Conservation (phyloP, 495 filamentous ascomycete species). For the Penicillium samsonianum region DNA sequence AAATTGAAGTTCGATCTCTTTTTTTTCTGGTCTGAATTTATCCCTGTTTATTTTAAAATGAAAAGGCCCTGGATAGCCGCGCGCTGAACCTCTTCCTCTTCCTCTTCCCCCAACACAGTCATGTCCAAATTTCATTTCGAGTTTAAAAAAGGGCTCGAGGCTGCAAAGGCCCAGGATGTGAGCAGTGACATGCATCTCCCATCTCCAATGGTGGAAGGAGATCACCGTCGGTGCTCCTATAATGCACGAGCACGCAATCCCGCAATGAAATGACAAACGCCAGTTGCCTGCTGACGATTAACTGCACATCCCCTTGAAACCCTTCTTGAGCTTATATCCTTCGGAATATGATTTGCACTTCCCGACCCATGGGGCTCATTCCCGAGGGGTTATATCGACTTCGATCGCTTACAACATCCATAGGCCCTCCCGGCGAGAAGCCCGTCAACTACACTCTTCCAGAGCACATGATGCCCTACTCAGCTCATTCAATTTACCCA, state of each 20-base stretch:
- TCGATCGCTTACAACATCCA: slow-evolving; percentile 33
- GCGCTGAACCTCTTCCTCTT: not conserved
- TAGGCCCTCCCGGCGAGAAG: slow-evolving; percentile 40
- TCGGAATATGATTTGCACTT: slow-evolving; percentile 25
- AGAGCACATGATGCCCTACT: slow-evolving; percentile 49
- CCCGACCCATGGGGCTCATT: slow-evolving; percentile 19
- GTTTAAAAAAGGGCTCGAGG: not conserved
- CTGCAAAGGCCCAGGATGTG: not conserved
- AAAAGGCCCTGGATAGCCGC: not conserved
- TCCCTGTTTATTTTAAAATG: not conserved
- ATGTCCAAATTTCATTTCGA: slow-evolving; percentile 1
- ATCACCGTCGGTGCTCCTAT: slow-evolving; percentile 22
- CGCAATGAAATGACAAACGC: slow-evolving; percentile 39
- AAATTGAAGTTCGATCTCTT: slow-evolving; percentile 6
- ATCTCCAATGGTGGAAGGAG: slow-evolving; percentile 20
- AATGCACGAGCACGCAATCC: slow-evolving; percentile 48
- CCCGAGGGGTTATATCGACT: slow-evolving; percentile 16
- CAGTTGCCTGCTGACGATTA: slow-evolving; percentile 16
- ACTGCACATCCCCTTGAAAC: slow-evolving; percentile 19
- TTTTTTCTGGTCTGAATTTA: not conserved
- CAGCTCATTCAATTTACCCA: slow-evolving; percentile 48
- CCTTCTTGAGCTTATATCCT: slow-evolving; percentile 14
- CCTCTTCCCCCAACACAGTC: not conserved
- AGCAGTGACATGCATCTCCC: not conserved
- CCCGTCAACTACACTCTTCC: slow-evolving; percentile 46